phyloP scores from a whole-genome alignment of 2,329 filamentous ascomycete genomes.

The Byssothecium circinans region DNA sequence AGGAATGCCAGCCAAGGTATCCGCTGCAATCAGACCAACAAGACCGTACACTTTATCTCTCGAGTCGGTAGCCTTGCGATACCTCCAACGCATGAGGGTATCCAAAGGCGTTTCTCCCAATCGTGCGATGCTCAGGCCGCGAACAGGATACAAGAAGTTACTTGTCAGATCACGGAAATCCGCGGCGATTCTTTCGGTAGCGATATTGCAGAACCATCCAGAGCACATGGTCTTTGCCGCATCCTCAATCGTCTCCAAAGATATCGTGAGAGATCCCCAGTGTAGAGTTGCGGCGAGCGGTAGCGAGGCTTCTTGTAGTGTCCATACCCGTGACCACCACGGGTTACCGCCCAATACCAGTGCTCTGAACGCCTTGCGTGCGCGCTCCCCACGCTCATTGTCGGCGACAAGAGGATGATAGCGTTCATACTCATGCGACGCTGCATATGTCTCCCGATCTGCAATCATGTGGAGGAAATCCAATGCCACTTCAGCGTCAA shows the following conservation, averaged over 20 bases:
- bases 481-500: constrained; percentile 14
- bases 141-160: constrained; percentile 17
- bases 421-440: neutral
- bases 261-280: constrained; percentile 16
- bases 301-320: constrained; percentile 21
- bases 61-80: constrained; percentile 21
- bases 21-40: constrained; percentile 13
- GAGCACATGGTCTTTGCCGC: constrained; percentile 9
- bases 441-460: neutral
- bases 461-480: constrained; percentile 15
- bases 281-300: constrained; percentile 10
- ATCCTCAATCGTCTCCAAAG: constrained; percentile 1
- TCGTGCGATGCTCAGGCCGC: constrained; percentile 12
- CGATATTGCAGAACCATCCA: constrained; percentile 5
- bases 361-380: constrained; percentile 12
- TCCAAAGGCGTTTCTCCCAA: constrained; percentile 12
- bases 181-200: constrained; percentile 1
- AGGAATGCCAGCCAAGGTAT: constrained; percentile 3
- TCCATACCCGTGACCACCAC: constrained; percentile 24
- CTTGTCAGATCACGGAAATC: constrained; percentile 11
- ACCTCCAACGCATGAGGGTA: constrained; percentile 22
- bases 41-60: constrained; percentile 30
- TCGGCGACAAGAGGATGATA: constrained; percentile 13
- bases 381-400: neutral
- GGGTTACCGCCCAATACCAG: constrained; percentile 22